Percentiles rank a stretch among this genome's conserved stretches.
These are phyloP conservation scores for Globisporangium iwayamae DNA, from an alignment of 352 stramenopile species.

Conservation along the genomic window DNA sequence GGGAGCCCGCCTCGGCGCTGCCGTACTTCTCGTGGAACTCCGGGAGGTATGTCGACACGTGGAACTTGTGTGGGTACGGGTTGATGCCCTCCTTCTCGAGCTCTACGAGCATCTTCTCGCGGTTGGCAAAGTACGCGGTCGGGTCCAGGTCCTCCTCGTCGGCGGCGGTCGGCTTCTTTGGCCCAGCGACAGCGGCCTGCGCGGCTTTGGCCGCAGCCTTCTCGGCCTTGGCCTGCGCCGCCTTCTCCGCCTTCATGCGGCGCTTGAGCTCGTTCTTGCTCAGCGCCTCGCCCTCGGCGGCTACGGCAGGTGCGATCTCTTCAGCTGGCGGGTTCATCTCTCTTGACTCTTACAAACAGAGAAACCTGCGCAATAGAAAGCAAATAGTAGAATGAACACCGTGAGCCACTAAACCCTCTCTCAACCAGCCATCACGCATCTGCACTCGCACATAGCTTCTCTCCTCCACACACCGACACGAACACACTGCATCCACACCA, in stretches of 20 bases:
- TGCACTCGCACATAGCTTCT: neutral
- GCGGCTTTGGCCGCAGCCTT: constrained; percentile 86
- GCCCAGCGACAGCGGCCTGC: constrained; percentile 42
- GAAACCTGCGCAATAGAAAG: neutral
- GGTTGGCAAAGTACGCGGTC: constrained; percentile 97
- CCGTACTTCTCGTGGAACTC: constrained; percentile 93
- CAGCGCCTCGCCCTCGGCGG: constrained; percentile 36
- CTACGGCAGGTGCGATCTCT: constrained; percentile 15
- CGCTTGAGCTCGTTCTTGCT: constrained; percentile 99
- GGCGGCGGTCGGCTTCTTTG: constrained; percentile 59
- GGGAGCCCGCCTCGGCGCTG: constrained; percentile 73
- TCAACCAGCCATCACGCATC: neutral
- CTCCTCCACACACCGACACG: neutral
- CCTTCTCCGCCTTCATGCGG: constrained; percentile 94
- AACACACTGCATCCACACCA: neutral
- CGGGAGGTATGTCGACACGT: constrained; percentile 90
- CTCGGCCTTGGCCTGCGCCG: constrained; percentile 92
- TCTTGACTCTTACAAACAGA: constrained; percentile 6
- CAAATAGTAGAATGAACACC: neutral
- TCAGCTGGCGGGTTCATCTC: constrained; percentile 20
- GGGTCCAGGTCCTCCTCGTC: constrained; percentile 97
- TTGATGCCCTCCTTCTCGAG: constrained; percentile 91
- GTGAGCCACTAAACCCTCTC: constrained; percentile 1
- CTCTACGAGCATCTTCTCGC: constrained; percentile 86
- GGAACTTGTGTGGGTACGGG: constrained; percentile 99